phyloP scores from a whole-genome alignment of 2,329 filamentous ascomycete genomes.

The Xylariomycetidae sp. region DNA sequence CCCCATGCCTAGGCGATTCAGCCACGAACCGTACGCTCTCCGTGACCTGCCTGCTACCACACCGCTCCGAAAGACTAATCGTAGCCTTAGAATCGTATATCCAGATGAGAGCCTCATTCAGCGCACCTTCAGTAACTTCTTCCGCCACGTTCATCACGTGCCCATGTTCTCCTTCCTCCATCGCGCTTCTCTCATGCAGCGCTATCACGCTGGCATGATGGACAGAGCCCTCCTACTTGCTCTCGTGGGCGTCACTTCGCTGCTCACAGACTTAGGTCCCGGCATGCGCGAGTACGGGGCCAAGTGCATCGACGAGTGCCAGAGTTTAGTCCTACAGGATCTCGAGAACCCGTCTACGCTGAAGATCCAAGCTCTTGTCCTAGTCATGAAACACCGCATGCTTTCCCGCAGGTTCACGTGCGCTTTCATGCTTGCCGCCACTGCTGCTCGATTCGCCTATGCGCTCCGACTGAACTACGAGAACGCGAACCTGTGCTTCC shows the following conservation, averaged over 20 bases:
- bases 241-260: conserved; percentile 49
- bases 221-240: conserved; percentile 48
- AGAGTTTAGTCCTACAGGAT: conserved; percentile 44
- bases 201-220: conserved; percentile 50
- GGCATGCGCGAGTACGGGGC: conserved; percentile 46
- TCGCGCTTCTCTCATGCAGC: conserved; percentile 53
- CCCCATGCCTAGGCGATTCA: conserved; percentile 12
- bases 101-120: conserved; percentile 41
- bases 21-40: conserved; percentile 20
- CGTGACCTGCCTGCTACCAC: conserved; percentile 9
- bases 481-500: conserved; percentile 37
- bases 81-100: conserved; percentile 35
- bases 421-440: conserved; percentile 41
- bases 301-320: conserved; percentile 49
- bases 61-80: conserved; percentile 14
- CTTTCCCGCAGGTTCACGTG: conserved; percentile 38
- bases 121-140: conserved; percentile 51
- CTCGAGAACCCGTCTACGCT: conserved; percentile 51
- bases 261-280: conserved; percentile 48
- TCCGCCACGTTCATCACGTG: conserved; percentile 53
- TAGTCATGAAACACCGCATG: conserved; percentile 42
- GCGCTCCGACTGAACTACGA: conserved; percentile 44
- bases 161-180: conserved; percentile 54
- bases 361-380: conserved; percentile 42
- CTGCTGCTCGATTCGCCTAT: conserved; percentile 41